A percentile compares a stretch with the other conserved stretches of the same genome.
Conservation (phyloP, 805 yeast species). For the Schizosaccharomyces lindneri region DNA sequence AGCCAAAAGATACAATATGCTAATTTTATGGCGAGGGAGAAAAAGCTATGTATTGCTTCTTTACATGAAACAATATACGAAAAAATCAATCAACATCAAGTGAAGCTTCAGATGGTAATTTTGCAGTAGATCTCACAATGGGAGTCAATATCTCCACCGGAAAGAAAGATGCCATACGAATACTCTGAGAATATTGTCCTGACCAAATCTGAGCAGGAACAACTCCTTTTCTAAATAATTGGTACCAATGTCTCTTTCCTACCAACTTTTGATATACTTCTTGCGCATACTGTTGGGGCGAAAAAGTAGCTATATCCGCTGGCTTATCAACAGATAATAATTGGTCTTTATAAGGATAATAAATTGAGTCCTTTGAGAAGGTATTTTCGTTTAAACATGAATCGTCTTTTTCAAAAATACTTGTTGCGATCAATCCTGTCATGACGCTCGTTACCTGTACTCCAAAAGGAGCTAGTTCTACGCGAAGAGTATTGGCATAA, state of each 20-base stretch:
- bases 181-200: background rate
- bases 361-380: background rate
- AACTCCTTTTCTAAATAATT: background rate
- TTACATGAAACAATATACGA: no score
- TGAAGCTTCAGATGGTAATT: background rate
- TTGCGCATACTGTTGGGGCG: background rate
- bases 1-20: no score
- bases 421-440: conserved; percentile 1
- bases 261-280: background rate
- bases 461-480: conserved; percentile 3
- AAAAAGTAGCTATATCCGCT: background rate
- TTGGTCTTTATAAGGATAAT: background rate
- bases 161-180: background rate
- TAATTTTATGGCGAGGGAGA: no score
- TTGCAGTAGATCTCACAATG: background rate
- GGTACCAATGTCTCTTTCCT: background rate
- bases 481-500: conserved; percentile 1
- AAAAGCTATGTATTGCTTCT: no score
- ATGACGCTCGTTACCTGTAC: background rate
- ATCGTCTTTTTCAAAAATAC: background rate
- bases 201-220: background rate
- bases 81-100: background rate
- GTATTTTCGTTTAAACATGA: background rate
- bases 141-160: background rate
- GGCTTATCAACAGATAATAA: background rate